These are phyloP conservation scores for Biscogniauxia marginata DNA, from an alignment of 2,329 filamentous ascomycete genomes.

Conservation along the genomic window DNA sequence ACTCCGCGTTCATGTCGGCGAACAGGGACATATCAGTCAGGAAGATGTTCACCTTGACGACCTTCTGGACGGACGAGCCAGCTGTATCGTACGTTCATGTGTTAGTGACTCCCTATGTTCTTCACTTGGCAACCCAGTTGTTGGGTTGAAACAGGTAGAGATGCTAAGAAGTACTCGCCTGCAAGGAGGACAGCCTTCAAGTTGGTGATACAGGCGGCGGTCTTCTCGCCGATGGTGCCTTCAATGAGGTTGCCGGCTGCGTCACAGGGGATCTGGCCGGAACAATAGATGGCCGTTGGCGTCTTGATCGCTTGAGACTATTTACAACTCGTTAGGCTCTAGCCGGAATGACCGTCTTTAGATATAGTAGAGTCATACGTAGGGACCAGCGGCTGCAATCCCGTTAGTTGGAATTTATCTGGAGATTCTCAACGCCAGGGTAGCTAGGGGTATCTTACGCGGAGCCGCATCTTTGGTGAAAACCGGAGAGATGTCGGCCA, in stretches of 20 bases:
- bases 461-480: conserved; percentile 59
- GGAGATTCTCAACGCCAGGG: not conserved
- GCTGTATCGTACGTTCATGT: conserved; percentile 42
- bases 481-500: conserved; percentile 48
- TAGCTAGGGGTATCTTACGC: conserved; percentile 49
- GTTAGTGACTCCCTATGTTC: too few species aligned
- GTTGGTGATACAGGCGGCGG: conserved; percentile 67
- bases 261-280: conserved; percentile 70
- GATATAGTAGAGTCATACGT: conserved; percentile 45
- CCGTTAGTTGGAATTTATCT: conserved; percentile 14
- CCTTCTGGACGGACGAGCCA: conserved; percentile 72
- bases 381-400: conserved; percentile 57
- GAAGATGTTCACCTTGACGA: conserved; percentile 93
- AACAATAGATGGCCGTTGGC: conserved; percentile 64
- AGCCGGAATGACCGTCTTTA: conserved; percentile 5
- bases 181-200: conserved; percentile 79
- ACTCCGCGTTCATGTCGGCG: conserved; percentile 80
- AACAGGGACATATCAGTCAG: conserved; percentile 90
- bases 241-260: conserved; percentile 54
- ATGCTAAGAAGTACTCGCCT: not conserved
- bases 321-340: conserved; percentile 7
- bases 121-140: too few species aligned
- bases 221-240: conserved; percentile 63
- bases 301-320: conserved; percentile 69
- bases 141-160: too few species aligned